Evolutionary conservation across 2,329 filamentous ascomycete genomes (phyloP), one percentile per base, ranked within the genome.

Genomic region (Sporothrix luriei): DNA sequence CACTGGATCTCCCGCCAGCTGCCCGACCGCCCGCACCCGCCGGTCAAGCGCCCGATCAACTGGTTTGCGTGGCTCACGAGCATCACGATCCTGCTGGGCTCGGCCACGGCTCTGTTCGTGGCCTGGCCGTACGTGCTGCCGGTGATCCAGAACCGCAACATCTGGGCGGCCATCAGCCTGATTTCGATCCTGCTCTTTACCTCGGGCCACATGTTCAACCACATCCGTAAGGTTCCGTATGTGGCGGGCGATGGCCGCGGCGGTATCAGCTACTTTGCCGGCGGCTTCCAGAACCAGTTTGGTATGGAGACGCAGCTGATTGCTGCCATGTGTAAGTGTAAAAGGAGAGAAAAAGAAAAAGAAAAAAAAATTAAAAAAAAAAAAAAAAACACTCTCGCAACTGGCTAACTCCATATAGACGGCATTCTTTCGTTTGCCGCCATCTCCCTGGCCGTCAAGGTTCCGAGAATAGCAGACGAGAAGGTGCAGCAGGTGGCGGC

Each of bases 121-220:
- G 86, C 90, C 14, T 91, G 88, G 75, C 92, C 92, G 6, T 96
- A 94, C 76, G 76, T 97, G 14, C 78, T 94, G 13, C 94, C 94
- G 3, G 76, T 97, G 71, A 79, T 97, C 48, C 92, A 93, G 79
- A 97, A 91, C 83, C 91, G 94, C 75, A 98, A 97, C 76, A 82
- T 98, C 21, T 99, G 95, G 95, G 94, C 94, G 29, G 92, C 91
- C 26, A 80, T 96, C 76, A 97, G 91, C 79, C 83, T 99, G 74
- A 93, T 98, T 76, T 85, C 89, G 16, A 94, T 99, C 73, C 86
- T 99, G 54, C 84, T 97, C 70, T 99, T 98, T 82, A 97, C 91
- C 61, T 95, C 91, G 75, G 96, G 95, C 51, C 94, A 98, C 81
- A 99, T 99, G 96, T 99, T 96, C 86, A 99, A 98, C 80, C 94